A percentile compares a stretch with the other conserved stretches of the same genome.
These are phyloP conservation scores for Aspergillus unguis DNA, from an alignment of 2,329 filamentous ascomycete species.

Conservation along the genomic window DNA sequence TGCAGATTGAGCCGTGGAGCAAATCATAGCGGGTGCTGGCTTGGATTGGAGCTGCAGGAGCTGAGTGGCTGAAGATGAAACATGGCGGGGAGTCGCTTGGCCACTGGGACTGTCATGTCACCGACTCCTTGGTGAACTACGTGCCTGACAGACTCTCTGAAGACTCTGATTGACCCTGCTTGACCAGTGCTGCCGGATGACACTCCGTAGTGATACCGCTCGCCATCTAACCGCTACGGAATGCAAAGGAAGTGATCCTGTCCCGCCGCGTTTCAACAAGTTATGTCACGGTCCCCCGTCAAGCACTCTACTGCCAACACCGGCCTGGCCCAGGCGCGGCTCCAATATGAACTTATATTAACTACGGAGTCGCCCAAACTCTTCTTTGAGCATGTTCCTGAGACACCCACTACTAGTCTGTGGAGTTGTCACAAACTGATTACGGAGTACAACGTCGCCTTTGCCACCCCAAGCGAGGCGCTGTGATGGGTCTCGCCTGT, in stretches of 20 bases:
- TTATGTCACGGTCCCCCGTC: neutral
- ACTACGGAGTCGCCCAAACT: neutral
- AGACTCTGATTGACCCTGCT: neutral
- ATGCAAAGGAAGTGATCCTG: too few species aligned
- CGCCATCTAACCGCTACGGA: too few species aligned
- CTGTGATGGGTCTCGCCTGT: neutral
- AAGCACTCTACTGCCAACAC: conserved; percentile 8
- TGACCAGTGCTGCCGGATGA: too few species aligned
- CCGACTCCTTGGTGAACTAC: too few species aligned
- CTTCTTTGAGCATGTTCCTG: neutral
- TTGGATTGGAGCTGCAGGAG: neutral
- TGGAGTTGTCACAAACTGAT: neutral
- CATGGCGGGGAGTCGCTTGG: conserved; percentile 8
- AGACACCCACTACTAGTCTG: neutral
- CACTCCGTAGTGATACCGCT: too few species aligned
- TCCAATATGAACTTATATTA: conserved; percentile 5
- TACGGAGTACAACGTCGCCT: neutral
- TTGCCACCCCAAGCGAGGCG: too few species aligned
- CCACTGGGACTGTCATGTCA: neutral
- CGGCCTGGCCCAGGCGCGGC: neutral
- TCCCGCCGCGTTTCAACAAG: too few species aligned
- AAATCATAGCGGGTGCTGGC: neutral
- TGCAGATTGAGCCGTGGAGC: neutral
- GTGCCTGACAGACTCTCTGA: neutral
- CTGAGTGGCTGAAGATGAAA: conserved; percentile 14